Conservation (phyloP, 768 basidiomycete genomes). For the Lentinus tigrinus region DNA sequence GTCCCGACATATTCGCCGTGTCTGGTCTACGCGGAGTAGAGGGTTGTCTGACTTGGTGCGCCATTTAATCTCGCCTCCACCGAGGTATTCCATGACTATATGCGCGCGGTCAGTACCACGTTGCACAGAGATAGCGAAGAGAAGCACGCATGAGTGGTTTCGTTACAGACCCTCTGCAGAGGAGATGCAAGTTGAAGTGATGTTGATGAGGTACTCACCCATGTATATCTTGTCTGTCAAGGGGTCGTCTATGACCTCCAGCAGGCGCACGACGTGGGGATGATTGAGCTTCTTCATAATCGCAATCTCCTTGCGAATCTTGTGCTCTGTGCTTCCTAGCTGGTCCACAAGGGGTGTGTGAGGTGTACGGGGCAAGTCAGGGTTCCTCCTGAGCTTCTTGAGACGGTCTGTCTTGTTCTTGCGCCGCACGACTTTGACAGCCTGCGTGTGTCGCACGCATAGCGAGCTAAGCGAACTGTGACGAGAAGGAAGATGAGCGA, state of each 20-base stretch:
- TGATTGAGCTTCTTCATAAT: constrained; percentile 98
- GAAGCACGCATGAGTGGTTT: not conserved
- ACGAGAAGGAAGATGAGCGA: constrained; percentile 33
- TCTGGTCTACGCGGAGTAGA: constrained; percentile 79
- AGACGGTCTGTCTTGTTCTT: constrained; percentile 70
- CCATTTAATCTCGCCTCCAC: constrained; percentile 95
- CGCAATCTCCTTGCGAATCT: constrained; percentile 91
- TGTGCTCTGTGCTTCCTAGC: constrained; percentile 71
- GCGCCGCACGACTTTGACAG: constrained; percentile 76
- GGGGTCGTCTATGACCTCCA: constrained; percentile 94
- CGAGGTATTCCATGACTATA: constrained; percentile 93
- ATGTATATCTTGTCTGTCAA: constrained; percentile 88
- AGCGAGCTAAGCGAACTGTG: not conserved
- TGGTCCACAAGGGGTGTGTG: constrained; percentile 64
- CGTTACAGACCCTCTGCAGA: not conserved
- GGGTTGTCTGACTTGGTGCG: constrained; percentile 62
- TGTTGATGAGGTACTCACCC: constrained; percentile 52
- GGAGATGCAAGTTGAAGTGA: not conserved
- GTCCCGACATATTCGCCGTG: constrained; percentile 86
- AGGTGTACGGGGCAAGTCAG: constrained; percentile 41
- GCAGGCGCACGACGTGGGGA: constrained; percentile 83
- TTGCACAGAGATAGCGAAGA: not conserved
- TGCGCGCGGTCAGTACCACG: not conserved
- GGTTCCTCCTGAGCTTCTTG: constrained; percentile 41
- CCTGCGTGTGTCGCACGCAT: constrained; percentile 40